Evolutionary conservation across 2,329 filamentous ascomycete species (phyloP), one percentile per base, ranked within the genome.

Genomic region (Pseudodiploospora longispora): DNA sequence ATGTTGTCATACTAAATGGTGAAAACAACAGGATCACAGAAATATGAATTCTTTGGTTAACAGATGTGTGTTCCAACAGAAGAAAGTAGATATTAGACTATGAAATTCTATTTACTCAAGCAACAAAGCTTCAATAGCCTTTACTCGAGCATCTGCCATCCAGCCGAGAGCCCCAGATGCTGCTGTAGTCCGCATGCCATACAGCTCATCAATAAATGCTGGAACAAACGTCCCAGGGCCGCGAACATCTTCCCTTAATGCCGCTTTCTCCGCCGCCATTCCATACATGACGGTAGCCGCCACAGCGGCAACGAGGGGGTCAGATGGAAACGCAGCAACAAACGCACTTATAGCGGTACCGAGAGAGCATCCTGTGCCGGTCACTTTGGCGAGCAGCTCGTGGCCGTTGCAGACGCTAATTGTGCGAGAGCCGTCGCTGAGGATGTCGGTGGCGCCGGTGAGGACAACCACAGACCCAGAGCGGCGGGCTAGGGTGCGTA

Each of bases 221-320:
- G 88, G 84, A 9, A 94, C 81, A 68, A 96, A 96, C 1, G 82
- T 87, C 0, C 91, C 91, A 0, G 91, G 89, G 0, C 91, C 91
- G 47, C 71, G 72, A 3, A 93, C 87, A 50, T 82, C 74, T 0
- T 67, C 47, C 42, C 79, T 69, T 56, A 77, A 76, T 0, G 86
- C 86, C 1, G 81, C 80, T 41, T 68, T 65, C 66, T 91, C 83
- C 0, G 87, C 86, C 2, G 80, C 79, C 27, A 79, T 67, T 60
- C 93, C 89, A 59, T 84, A 96, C 60, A 88, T 76, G 51, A 93
- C 61, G 12, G 94, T 65, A 0, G 75, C 90, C 0, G 87, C 80
- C 1, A 95, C 60, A 0, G 82, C 78, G 4, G 87, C 87, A 1
- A 80, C 64, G n/a, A 96, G 68, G 57, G 78, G 80, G 6, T 90